Conservation (phyloP, 352 stramenopile species). For the Globisporangium acanthophoron region DNA sequence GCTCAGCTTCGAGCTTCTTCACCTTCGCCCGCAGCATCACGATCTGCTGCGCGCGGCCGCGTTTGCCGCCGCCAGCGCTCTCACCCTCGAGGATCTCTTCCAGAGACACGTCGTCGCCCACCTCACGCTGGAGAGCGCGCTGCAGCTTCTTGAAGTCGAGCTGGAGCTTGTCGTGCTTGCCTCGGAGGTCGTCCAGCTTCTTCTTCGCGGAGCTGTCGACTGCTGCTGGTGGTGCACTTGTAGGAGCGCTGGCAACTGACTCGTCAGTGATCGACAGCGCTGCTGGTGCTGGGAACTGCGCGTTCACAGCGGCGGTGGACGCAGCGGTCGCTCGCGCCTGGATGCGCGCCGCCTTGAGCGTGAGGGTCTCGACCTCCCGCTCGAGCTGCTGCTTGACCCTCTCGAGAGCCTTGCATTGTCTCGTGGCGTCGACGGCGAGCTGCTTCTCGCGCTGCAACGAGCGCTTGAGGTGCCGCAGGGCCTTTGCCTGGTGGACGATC, state of each 20-base stretch:
- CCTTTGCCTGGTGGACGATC: constrained; percentile 75
- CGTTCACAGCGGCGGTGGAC: constrained; percentile 5
- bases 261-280: background rate
- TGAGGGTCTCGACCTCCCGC: constrained; percentile 54
- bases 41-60: constrained; percentile 77
- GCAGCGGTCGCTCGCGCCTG: constrained; percentile 33
- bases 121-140: constrained; percentile 57
- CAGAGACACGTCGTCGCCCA: constrained; percentile 44
- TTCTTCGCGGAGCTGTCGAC: constrained; percentile 21
- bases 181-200: constrained; percentile 57
- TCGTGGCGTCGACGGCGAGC: constrained; percentile 29
- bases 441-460: constrained; percentile 57
- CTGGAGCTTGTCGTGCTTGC: constrained; percentile 45
- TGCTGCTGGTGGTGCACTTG: background rate
- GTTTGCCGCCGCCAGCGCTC: constrained; percentile 23
- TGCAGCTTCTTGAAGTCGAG: constrained; percentile 70
- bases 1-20: constrained; percentile 58
- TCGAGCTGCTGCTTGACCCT: constrained; percentile 31
- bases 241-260: constrained; percentile 5
- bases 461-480: constrained; percentile 53
- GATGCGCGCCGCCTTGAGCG: constrained; percentile 50
- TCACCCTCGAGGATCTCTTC: constrained; percentile 41
- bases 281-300: background rate
- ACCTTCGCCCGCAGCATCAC: constrained; percentile 81
- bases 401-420: constrained; percentile 33